These are phyloP conservation scores for Quercus phellos DNA, from an alignment of 331 rosid genomes.

Conservation along the genomic window DNA sequence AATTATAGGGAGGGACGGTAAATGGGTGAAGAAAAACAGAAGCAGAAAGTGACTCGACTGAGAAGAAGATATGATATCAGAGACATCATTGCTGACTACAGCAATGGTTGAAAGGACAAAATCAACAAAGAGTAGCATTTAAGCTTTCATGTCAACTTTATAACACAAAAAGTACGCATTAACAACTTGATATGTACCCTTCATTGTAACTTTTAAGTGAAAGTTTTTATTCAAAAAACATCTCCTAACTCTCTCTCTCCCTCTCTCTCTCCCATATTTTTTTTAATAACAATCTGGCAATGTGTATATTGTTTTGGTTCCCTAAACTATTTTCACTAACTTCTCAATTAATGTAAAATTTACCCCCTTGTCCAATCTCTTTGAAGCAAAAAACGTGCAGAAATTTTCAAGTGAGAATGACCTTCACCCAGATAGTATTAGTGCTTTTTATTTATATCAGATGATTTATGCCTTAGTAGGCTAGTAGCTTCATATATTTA, in stretches of 20 bases:
- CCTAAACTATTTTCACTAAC: too few species aligned
- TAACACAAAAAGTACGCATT: neutral
- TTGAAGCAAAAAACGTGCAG: neutral
- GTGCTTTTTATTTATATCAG: neutral
- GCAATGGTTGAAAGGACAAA: neutral
- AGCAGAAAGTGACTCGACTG: slow-evolving; percentile 4
- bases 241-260: neutral
- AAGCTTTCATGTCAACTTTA: slow-evolving; percentile 13
- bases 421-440: neutral
- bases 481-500: neutral
- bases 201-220: neutral
- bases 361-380: neutral
- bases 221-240: neutral
- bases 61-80: neutral
- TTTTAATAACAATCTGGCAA: neutral
- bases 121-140: neutral
- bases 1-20: neutral
- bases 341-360: too few species aligned
- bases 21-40: slow-evolving; percentile 1
- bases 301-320: neutral
- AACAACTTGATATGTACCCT: neutral
- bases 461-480: neutral
- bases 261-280: neutral
- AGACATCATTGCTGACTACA: slow-evolving; percentile 12
- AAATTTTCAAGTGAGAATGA: neutral